Percentiles rank a stretch among this genome's conserved stretches.
phyloP scores from a whole-genome alignment of 2,329 filamentous ascomycete species.

The Parastagonospora avenae region DNA sequence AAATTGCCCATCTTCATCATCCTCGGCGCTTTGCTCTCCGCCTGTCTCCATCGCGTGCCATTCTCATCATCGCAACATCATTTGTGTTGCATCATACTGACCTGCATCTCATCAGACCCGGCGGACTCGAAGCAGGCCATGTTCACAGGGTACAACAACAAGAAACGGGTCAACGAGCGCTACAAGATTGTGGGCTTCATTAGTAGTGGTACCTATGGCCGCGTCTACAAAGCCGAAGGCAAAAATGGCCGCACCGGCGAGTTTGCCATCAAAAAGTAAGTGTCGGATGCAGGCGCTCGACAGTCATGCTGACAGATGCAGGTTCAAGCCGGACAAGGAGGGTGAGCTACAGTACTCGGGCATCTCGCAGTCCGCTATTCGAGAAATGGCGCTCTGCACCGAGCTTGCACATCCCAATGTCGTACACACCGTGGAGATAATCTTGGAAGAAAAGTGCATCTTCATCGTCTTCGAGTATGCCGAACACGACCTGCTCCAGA shows the following conservation, averaged over 20 bases:
- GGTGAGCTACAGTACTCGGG: conserved; percentile 97
- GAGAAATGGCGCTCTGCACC: conserved; percentile 96
- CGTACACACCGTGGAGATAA: conserved; percentile 90
- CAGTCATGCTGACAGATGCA: conserved; percentile 36
- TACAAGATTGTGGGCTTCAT: conserved; percentile 99
- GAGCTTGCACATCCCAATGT: conserved; percentile 89
- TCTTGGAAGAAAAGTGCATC: conserved; percentile 97
- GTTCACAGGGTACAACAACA: conserved; percentile 63
- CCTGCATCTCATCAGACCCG: conserved; percentile 22
- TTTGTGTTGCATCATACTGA: background rate
- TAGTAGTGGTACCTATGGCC: conserved; percentile 95
- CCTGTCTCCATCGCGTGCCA: background rate
- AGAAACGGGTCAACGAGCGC: conserved; percentile 86
- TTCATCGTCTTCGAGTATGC: conserved; percentile 99
- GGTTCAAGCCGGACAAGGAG: conserved; percentile 97
- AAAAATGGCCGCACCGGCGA: conserved; percentile 75
- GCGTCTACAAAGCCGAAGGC: conserved; percentile 92
- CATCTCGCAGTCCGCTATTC: conserved; percentile 94
- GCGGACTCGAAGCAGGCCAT: conserved; percentile 42
- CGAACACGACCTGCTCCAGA: conserved; percentile 95
- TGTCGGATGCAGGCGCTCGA: conserved; percentile 5
- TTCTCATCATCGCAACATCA: background rate
- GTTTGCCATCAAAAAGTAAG: conserved; percentile 96
- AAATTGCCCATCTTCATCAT: too few relatives aligned
- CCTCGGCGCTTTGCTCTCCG: background rate